Base-by-base conservation (phyloP, 1,284 basidiomycete genomes). In the Sphaerobolus stellatus region DNA sequence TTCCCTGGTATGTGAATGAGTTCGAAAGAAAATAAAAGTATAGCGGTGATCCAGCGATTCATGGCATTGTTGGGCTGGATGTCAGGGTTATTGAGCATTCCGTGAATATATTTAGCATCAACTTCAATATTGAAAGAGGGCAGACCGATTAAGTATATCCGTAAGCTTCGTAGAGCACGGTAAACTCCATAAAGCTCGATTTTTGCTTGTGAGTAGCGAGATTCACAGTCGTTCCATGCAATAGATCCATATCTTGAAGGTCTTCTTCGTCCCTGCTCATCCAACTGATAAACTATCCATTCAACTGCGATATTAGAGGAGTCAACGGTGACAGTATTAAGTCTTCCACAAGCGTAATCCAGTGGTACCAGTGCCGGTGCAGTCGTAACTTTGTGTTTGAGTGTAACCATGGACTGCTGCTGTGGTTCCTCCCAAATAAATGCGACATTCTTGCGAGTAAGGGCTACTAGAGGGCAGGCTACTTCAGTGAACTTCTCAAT, bases 11-110 rank as follows among this genome's bases (percentile, higher is more conserved):
- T 64, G 52, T 73, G 72, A 0, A 66, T 58, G 2, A 72, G 60
- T 0, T 58, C 54, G 50, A 76, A 75, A 9, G 65, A 57, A 48
- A 75, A 76, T 0, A 63, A 63, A 0, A 74, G 51, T 0, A 78
- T 76, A 0, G 62, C 61, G 0, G 64, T 58, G 5, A 78, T 74
- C 73, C 76, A 78, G 0, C 64, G 46, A 38, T 76, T 77, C 2
- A 76, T 72, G 1, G 65, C 62, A 13, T 65, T 62, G 6, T 62
- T 70, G 0, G 71, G 74, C 0, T 65, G 58, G 0, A 73, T 60
- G 36, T 75, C 71, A 0, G 75, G 75, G n/a, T 75, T 71, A 40
- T 70, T 66, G 2, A 78, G 60, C 60, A 58, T 61, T 6, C 56
- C 59, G 29, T 47, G 30, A 1, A 61, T 36, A n/a, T 34, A 52